These are phyloP conservation scores for Melastoma malabathricum DNA, from an alignment of 345 rosid genomes.

Conservation along the genomic window DNA sequence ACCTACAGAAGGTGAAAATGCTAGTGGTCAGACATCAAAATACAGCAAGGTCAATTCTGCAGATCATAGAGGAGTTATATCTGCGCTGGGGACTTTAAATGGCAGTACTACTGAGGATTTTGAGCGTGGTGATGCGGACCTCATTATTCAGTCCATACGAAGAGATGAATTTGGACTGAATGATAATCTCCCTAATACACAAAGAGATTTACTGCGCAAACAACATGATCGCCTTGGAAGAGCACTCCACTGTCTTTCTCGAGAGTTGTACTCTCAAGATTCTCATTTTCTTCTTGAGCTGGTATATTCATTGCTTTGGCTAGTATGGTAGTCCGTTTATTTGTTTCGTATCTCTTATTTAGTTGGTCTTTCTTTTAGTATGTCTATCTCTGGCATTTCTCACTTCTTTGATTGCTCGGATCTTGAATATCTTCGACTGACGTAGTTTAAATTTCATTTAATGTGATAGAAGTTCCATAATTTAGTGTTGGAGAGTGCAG, in stretches of 20 bases:
- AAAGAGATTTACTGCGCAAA: slow-evolving; percentile 64
- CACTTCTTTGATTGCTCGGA: no score
- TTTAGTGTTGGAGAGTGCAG: no score
- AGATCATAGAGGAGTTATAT: no score
- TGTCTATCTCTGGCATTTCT: no score
- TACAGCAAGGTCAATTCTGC: no score
- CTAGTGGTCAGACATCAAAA: no score
- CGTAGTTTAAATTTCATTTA: no score
- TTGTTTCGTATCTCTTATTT: no score
- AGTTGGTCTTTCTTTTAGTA: no score
- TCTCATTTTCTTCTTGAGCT: slow-evolving; percentile 98
- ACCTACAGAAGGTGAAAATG: slow-evolving; percentile 11
- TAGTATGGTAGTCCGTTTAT: neutral
- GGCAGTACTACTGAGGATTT: slow-evolving; percentile 4
- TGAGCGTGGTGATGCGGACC: slow-evolving; percentile 27
- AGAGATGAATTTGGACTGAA: slow-evolving; percentile 80
- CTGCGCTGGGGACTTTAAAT: no score
- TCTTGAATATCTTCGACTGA: no score
- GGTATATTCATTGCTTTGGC: slow-evolving; percentile 22
- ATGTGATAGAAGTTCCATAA: no score
- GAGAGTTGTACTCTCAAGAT: slow-evolving; percentile 93
- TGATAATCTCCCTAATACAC: slow-evolving; percentile 44
- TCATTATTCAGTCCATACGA: slow-evolving; percentile 66
- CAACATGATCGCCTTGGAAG: slow-evolving; percentile 99
- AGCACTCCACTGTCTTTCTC: slow-evolving; percentile 96